Evolutionary conservation across 305 asterid species (phyloP).

Genomic region (Fraxinus dipetala): DNA sequence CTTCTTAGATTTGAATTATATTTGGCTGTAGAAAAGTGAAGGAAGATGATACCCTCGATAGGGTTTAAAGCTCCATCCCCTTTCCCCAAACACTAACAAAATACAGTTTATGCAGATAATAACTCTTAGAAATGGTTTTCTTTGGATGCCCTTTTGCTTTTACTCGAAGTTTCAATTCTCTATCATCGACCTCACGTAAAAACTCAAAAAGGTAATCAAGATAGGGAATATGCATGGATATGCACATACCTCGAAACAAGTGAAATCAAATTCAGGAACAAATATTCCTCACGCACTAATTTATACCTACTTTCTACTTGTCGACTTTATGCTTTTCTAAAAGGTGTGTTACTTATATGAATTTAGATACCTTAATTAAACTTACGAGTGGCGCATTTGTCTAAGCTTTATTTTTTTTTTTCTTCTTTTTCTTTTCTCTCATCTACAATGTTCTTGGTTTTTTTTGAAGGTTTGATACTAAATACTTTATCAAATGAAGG

Average conservation of each 20-base stretch:
- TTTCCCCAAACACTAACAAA: background rate
- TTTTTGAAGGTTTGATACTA: background rate
- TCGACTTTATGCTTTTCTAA: background rate
- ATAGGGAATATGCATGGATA: background rate
- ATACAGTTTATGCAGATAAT: background rate
- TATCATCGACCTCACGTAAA: background rate
- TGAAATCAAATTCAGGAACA: background rate
- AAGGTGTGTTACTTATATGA: background rate
- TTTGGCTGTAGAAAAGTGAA: background rate
- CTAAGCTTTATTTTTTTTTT: background rate
- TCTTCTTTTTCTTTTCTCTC: background rate
- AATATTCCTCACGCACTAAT: background rate
- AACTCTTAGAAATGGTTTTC: background rate
- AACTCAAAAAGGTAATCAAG: background rate
- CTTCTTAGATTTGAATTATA: too few species aligned
- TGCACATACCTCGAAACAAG: background rate
- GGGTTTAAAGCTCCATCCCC: background rate
- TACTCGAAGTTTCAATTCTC: background rate
- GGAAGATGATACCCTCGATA: background rate
- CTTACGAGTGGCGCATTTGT: background rate
- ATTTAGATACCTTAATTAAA: background rate
- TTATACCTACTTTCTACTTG: background rate
- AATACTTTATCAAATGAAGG: background rate
- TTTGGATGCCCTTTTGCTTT: background rate
- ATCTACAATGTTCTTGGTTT: background rate